A percentile compares a stretch with the other conserved stretches of the same genome.
phyloP scores from a whole-genome alignment of 2,329 filamentous ascomycete species.

The Calonectria ilicicola region DNA sequence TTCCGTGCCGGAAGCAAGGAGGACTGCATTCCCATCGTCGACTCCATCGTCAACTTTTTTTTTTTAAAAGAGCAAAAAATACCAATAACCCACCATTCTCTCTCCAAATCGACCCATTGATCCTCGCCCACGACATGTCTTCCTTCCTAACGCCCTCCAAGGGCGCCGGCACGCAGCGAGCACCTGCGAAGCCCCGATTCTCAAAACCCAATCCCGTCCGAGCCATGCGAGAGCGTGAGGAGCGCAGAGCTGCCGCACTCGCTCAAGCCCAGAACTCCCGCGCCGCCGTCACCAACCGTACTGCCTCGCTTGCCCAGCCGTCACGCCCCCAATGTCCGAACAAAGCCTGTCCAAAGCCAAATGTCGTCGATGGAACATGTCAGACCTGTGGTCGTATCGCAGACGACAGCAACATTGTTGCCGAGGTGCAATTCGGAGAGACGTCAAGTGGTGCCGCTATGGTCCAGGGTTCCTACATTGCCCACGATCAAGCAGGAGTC shows the following conservation, averaged over 20 bases:
- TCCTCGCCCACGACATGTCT: constrained; percentile 53
- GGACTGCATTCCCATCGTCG: constrained; percentile 5
- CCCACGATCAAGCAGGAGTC: constrained; percentile 85
- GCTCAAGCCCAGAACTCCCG: constrained; percentile 43
- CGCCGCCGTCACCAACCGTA: constrained; percentile 46
- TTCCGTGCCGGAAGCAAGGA: not conserved
- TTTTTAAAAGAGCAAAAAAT: not conserved
- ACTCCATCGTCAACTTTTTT: not conserved
- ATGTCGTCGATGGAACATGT: constrained; percentile 78
- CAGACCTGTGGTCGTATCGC: constrained; percentile 87
- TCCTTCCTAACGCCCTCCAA: constrained; percentile 59
- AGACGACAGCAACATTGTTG: constrained; percentile 88
- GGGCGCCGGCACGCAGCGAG: constrained; percentile 41
- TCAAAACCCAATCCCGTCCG: constrained; percentile 60
- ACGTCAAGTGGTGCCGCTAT: constrained; percentile 86
- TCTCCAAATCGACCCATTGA: not conserved
- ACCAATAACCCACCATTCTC: no score
- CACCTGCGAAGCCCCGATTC: constrained; percentile 54
- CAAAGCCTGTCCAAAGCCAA: constrained; percentile 69
- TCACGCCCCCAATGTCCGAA: constrained; percentile 66
- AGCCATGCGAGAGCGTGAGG: constrained; percentile 64
- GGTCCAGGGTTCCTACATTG: constrained; percentile 90
- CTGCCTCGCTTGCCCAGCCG: constrained; percentile 47
- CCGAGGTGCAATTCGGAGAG: constrained; percentile 93
- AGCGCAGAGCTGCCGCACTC: constrained; percentile 54